phyloP scores from a whole-genome alignment of 495 filamentous ascomycete species.

The Chaetomidium leptoderma region DNA sequence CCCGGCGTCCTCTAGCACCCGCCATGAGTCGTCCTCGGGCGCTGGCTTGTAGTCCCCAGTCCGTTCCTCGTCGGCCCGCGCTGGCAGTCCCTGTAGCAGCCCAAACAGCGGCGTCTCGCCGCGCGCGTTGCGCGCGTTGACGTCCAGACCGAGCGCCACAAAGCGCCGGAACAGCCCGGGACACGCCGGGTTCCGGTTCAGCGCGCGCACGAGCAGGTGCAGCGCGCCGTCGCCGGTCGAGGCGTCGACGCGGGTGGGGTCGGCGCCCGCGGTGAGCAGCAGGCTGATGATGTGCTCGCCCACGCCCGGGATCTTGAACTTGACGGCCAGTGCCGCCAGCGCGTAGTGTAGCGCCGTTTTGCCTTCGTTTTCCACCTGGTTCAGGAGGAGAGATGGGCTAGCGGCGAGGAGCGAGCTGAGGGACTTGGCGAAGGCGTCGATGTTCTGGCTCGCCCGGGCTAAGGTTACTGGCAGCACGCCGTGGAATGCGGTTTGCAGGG shows the following conservation, averaged over 20 bases:
- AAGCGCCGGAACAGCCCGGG: conserved; percentile 20
- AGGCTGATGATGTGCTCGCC: not conserved
- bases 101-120: conserved; percentile 35
- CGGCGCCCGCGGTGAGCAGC: conserved; percentile 23
- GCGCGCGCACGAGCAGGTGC: conserved; percentile 16
- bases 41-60: too few species aligned
- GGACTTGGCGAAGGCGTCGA: not conserved
- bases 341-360: conserved; percentile 21
- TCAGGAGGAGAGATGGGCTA: conserved; percentile 11
- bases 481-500: conserved; percentile 13
- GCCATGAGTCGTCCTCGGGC: not conserved
- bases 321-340: not conserved
- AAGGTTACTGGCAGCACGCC: not conserved
- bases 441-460: not conserved
- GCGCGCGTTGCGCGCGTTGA: conserved; percentile 31
- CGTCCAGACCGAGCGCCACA: conserved; percentile 24
- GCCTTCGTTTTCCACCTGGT: conserved; percentile 15
- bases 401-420: not conserved
- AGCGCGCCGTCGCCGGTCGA: conserved; percentile 28
- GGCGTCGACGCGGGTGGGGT: conserved; percentile 16
- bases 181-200: conserved; percentile 7
- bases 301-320: not conserved
- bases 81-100: conserved; percentile 12
- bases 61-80: not conserved
- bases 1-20: conserved; percentile 9